phyloP scores from a whole-genome alignment of 345 rosid species.

The Clausena lansium region DNA sequence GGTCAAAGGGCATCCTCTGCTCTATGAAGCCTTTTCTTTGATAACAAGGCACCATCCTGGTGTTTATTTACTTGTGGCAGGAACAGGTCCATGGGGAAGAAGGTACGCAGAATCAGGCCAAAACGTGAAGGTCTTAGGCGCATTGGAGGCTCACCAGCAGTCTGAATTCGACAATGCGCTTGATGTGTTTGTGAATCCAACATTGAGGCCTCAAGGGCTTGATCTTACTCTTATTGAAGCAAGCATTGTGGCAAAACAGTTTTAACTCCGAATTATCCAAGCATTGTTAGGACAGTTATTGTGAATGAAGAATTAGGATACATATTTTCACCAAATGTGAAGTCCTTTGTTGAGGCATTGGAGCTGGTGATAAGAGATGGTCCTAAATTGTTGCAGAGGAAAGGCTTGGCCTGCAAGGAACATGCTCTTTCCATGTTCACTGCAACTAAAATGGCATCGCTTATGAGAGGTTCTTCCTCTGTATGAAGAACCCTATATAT shows the following conservation, averaged over 20 bases:
- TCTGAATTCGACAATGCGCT: constrained; percentile 61
- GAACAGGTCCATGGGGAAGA: constrained; percentile 72
- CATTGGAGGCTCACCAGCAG: constrained; percentile 46
- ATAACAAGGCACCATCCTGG: constrained; percentile 33
- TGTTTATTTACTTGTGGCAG: constrained; percentile 58
- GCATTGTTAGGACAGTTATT: constrained; percentile 65
- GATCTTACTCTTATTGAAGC: constrained; percentile 71
- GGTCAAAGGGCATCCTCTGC: constrained; percentile 77
- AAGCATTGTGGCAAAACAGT: constrained; percentile 73
- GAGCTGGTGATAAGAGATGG: constrained; percentile 51
- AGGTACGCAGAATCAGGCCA: constrained; percentile 55
- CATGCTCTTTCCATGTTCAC: constrained; percentile 55
- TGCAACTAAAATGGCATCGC: constrained; percentile 70
- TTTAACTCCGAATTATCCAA: constrained; percentile 62
- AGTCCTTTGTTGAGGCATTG: constrained; percentile 56
- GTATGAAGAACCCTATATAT: constrained; percentile 58
- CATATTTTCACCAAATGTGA: constrained; percentile 67
- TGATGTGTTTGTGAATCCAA: constrained; percentile 73
- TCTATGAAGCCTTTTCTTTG: constrained; percentile 51
- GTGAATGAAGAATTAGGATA: constrained; percentile 51
- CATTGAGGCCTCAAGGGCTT: constrained; percentile 68
- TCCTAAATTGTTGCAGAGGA: constrained; percentile 36
- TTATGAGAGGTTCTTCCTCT: constrained; percentile 74
- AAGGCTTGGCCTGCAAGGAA: constrained; percentile 48
- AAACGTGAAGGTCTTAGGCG: constrained; percentile 56